Percentiles rank a stretch among this genome's conserved stretches.
phyloP scores from a whole-genome alignment of 2,329 filamentous ascomycete species.

The Aulographum hederae region DNA sequence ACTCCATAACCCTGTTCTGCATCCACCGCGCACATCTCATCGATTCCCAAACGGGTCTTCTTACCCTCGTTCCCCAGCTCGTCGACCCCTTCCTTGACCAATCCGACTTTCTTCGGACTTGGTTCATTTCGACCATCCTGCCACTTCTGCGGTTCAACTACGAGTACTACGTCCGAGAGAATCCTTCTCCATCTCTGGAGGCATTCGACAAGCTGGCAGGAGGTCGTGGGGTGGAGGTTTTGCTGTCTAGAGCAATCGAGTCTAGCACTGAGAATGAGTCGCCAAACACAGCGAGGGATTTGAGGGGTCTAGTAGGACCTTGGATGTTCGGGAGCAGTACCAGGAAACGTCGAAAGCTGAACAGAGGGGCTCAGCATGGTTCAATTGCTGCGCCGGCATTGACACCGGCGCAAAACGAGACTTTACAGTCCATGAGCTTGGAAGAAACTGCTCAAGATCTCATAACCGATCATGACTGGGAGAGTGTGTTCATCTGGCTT shows the following conservation, averaged over 20 bases:
- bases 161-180: slow-evolving; percentile 44
- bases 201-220: slow-evolving; percentile 46
- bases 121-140: slow-evolving; percentile 51
- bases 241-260: slow-evolving; percentile 30
- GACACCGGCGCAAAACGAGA: no score
- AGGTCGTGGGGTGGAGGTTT: slow-evolving; percentile 36
- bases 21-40: slow-evolving; percentile 50
- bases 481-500: slow-evolving; percentile 51
- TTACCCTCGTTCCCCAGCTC: slow-evolving; percentile 48
- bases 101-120: slow-evolving; percentile 41
- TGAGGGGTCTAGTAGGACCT: slow-evolving; percentile 50
- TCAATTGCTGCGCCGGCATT: neutral
- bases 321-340: slow-evolving; percentile 52
- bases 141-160: slow-evolving; percentile 50
- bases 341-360: slow-evolving; percentile 33
- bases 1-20: slow-evolving; percentile 44
- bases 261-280: slow-evolving; percentile 9
- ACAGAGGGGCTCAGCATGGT: slow-evolving; percentile 5
- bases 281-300: slow-evolving; percentile 33
- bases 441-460: neutral
- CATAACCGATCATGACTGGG: slow-evolving; percentile 37
- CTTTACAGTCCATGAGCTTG: neutral
- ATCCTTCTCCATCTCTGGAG: slow-evolving; percentile 34
- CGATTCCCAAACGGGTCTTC: slow-evolving; percentile 52
- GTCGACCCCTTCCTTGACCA: slow-evolving; percentile 49